phyloP scores from a whole-genome alignment of 1,284 basidiomycete species.

The Cystobasidium slooffiae region DNA sequence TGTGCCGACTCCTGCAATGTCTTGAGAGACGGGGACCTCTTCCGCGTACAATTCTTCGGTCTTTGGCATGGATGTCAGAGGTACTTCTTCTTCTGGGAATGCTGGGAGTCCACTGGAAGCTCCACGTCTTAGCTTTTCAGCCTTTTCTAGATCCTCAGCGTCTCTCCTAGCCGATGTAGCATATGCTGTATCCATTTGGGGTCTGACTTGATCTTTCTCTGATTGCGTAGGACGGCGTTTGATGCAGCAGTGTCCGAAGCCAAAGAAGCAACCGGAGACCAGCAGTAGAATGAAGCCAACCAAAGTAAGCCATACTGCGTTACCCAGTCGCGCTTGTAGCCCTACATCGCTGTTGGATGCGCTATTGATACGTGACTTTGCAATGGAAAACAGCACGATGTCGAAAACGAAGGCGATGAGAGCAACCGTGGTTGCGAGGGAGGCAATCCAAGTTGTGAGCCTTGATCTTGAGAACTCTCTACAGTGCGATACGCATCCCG shows the following conservation, averaged over 20 bases:
- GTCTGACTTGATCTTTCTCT: slow-evolving; percentile 31
- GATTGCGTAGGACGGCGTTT: slow-evolving; percentile 27
- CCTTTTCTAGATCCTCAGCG: slow-evolving; percentile 34
- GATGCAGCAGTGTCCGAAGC: slow-evolving; percentile 42
- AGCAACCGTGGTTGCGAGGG: slow-evolving; percentile 48
- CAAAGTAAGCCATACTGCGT: slow-evolving; percentile 52
- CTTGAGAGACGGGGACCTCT: slow-evolving; percentile 4
- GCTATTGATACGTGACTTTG: slow-evolving; percentile 49
- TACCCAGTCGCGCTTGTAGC: slow-evolving; percentile 46
- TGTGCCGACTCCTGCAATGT: slow-evolving; percentile 35
- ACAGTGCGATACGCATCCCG: slow-evolving; percentile 48
- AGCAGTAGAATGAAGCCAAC: slow-evolving; percentile 47
- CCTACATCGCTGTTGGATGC: slow-evolving; percentile 42
- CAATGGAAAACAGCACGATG: slow-evolving; percentile 51
- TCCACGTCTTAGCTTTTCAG: slow-evolving; percentile 2
- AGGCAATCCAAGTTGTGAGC: slow-evolving; percentile 52
- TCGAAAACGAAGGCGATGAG: slow-evolving; percentile 53
- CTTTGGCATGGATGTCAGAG: slow-evolving; percentile 32
- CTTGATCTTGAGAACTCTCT: slow-evolving; percentile 45
- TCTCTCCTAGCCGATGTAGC: slow-evolving; percentile 26
- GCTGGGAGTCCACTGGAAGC: slow-evolving; percentile 33
- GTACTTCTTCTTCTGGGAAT: slow-evolving; percentile 42
- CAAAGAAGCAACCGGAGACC: slow-evolving; percentile 51
- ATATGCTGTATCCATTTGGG: slow-evolving; percentile 27
- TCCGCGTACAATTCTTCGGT: slow-evolving; percentile 24